Conservation (phyloP, 768 basidiomycete species). For the Kwoniella pini region DNA sequence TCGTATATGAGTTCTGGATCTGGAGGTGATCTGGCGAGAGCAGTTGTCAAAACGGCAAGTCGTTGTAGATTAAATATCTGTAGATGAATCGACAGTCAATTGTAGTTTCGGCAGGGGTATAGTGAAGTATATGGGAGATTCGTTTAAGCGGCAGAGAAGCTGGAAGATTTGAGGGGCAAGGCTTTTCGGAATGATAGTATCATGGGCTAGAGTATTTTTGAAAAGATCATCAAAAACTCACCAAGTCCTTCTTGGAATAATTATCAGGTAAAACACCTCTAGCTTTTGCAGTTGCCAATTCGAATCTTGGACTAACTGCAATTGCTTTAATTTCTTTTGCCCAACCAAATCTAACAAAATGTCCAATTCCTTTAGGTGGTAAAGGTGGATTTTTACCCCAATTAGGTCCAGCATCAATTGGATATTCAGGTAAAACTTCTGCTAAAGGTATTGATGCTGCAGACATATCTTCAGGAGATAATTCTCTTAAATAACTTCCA, state of each 20-base stretch:
- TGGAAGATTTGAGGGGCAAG: too few species aligned
- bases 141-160: too few species aligned
- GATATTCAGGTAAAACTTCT: conserved; percentile 95
- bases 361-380: conserved; percentile 88
- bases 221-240: conserved; percentile 56
- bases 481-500: conserved; percentile 88
- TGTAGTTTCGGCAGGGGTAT: not conserved
- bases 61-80: conserved; percentile 98
- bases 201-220: too few species aligned
- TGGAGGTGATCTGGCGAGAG: conserved; percentile 83
- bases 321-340: conserved; percentile 80
- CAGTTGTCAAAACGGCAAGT: conserved; percentile 91
- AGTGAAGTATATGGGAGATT: not conserved
- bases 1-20: conserved; percentile 97
- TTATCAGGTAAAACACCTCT: conserved; percentile 78
- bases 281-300: conserved; percentile 93
- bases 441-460: conserved; percentile 89
- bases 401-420: conserved; percentile 81
- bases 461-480: conserved; percentile 74
- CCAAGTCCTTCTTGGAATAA: conserved; percentile 89
- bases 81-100: not conserved
- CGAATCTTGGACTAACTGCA: conserved; percentile 91
- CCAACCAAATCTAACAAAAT: conserved; percentile 89
- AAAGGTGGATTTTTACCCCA: conserved; percentile 88
- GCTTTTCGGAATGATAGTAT: too few species aligned